phyloP scores from a whole-genome alignment of 345 rosid genomes.

The Iberis pinnata region DNA sequence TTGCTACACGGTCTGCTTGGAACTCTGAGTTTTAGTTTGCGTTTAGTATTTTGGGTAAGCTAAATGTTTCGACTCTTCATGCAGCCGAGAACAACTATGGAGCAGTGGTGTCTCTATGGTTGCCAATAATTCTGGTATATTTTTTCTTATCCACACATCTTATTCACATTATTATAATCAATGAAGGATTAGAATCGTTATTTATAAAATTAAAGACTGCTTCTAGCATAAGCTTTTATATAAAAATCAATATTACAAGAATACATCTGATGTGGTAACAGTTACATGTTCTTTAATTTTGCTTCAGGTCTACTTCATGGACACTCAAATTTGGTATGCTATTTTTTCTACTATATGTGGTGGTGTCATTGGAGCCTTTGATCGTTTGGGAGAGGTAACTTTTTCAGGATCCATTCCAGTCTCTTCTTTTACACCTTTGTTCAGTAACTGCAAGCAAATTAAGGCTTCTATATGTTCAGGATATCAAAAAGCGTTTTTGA shows the following conservation, averaged over 20 bases:
- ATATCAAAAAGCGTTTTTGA: not conserved
- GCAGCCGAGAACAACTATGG: constrained; percentile 65
- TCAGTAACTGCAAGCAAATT: not conserved
- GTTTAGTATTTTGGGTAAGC: constrained; percentile 9
- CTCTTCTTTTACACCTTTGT: not conserved
- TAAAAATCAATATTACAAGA: constrained; percentile 2
- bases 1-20: constrained; percentile 4
- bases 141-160: constrained; percentile 3
- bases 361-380: constrained; percentile 89
- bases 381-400: constrained; percentile 91
- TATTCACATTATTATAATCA: too few relatives aligned
- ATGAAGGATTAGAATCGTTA: too few relatives aligned
- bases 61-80: constrained; percentile 19
- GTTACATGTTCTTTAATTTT: constrained; percentile 22
- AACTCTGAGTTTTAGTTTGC: not conserved
- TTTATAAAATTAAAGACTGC: too few relatives aligned
- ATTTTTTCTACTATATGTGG: constrained; percentile 82
- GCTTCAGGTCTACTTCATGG: constrained; percentile 84
- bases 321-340: constrained; percentile 94
- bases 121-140: constrained; percentile 67
- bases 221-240: too few relatives aligned
- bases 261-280: too few relatives aligned
- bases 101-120: constrained; percentile 77
- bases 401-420: constrained; percentile 3
- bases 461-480: not conserved